Percentiles rank a stretch among this genome's conserved stretches.
These are phyloP conservation scores for Phtheirospermum japonicum DNA, from an alignment of 257 asterid genomes.

Conservation along the genomic window DNA sequence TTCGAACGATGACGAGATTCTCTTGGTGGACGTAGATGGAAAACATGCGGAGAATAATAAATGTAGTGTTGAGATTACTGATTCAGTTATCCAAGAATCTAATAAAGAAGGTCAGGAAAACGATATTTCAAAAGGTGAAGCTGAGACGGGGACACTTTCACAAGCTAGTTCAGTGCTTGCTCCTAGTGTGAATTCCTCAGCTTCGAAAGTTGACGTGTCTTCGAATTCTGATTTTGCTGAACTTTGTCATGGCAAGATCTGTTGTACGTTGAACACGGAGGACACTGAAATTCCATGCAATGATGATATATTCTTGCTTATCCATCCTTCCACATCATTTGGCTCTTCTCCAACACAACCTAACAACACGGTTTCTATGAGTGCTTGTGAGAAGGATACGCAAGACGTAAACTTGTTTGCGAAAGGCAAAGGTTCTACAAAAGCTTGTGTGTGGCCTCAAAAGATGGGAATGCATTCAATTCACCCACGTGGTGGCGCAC, in stretches of 20 bases:
- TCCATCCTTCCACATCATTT: slow-evolving; percentile 72
- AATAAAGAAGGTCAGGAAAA: no score
- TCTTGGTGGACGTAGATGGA: slow-evolving; percentile 53
- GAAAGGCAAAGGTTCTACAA: slow-evolving; percentile 45
- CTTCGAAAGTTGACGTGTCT: slow-evolving; percentile 40
- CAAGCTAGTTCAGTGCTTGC: slow-evolving; percentile 31
- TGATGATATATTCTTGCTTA: slow-evolving; percentile 97
- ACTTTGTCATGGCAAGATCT: slow-evolving; percentile 43
- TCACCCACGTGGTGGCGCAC: no score
- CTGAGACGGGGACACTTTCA: slow-evolving; percentile 29
- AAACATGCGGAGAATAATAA: slow-evolving; percentile 41
- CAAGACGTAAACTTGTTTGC: slow-evolving; percentile 35
- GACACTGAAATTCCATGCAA: slow-evolving; percentile 97
- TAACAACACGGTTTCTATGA: slow-evolving; percentile 31
- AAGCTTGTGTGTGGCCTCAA: slow-evolving; percentile 48
- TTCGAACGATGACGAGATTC: slow-evolving; percentile 68
- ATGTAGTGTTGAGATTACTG: slow-evolving; percentile 31
- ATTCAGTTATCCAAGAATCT: slow-evolving; percentile 39
- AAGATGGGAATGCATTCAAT: slow-evolving; percentile 45
- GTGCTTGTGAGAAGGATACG: slow-evolving; percentile 36
- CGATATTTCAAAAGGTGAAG: slow-evolving; percentile 38
- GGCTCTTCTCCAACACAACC: slow-evolving; percentile 54
- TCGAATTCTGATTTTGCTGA: slow-evolving; percentile 41
- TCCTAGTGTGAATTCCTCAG: no score
- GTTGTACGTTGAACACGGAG: slow-evolving; percentile 74